Conservation (phyloP, 2,329 filamentous ascomycete genomes). For the Penicillium sclerotiorum region DNA sequence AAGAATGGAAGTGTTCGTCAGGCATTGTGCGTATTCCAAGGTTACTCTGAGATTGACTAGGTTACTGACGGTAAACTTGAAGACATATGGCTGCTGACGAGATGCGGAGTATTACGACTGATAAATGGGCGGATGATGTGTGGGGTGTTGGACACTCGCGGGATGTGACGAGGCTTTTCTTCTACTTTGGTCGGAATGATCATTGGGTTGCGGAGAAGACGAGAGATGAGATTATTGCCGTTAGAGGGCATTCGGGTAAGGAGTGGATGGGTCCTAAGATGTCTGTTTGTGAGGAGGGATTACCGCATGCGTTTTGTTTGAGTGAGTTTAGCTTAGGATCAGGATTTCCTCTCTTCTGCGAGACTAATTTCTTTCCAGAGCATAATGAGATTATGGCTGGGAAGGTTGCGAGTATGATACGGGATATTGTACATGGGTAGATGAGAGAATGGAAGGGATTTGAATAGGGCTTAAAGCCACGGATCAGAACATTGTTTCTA, state of each 20-base stretch:
- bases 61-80: background rate
- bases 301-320: constrained; percentile 64
- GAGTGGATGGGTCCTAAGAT: constrained; percentile 50
- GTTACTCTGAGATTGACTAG: no score
- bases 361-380: constrained; percentile 26
- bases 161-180: constrained; percentile 52
- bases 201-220: constrained; percentile 65
- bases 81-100: constrained; percentile 61
- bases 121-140: constrained; percentile 61
- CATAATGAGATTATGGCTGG: constrained; percentile 54
- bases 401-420: constrained; percentile 53
- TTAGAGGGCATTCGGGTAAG: constrained; percentile 36
- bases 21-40: constrained; percentile 50
- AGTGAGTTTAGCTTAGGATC: constrained; percentile 43
- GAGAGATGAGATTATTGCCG: constrained; percentile 56
- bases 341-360: background rate
- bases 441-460: background rate
- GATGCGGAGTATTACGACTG: constrained; percentile 57
- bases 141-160: constrained; percentile 54
- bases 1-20: constrained; percentile 56
- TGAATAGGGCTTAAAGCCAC: background rate
- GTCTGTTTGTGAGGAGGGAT: constrained; percentile 57
- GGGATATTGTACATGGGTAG: constrained; percentile 39
- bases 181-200: constrained; percentile 63
- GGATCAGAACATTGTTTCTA: background rate